Evolutionary conservation across 257 asterid genomes (phyloP), one percentile per base, ranked within the genome.

Genomic region (Cynanchum wilfordii): DNA sequence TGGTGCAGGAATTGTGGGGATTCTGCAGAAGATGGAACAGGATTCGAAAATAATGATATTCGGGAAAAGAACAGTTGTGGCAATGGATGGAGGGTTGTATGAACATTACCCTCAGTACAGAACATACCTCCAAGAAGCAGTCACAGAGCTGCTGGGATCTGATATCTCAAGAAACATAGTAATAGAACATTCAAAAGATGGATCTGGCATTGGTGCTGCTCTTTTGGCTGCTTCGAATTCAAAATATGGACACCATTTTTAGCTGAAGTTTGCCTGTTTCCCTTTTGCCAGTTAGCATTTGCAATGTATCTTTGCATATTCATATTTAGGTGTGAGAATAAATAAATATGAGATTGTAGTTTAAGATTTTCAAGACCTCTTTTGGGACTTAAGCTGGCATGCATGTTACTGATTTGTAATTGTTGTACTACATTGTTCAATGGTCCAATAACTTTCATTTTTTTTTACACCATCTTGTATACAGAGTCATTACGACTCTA

Each of bases 201-300:
- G 96, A 5, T 91, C 96, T 58, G 87, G 96, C 50, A 87, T 89
- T 78, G 96, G 95, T 50, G 97, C 96, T 44, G 95, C 96, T 27
- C 88, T 91, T 30, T 84, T 91, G 84, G 97, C 97, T 82, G 96
- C 95, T 73, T 73, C 97, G 45, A 86, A 89, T 77, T 91, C 96
- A 10, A 86, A 84, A 68, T 86, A 89, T 78, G 76, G 25, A 60
- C 93, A 78, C 63, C 78, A 84, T 78, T 78, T 66, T 47, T 79
- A 55, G 71, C 40, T 30, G 70, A 66, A 29, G 22, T n/a, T n/a
- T n/a, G n/a, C n/a, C n/a, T n/a, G n/a, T n/a, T n/a, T n/a, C n/a
- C n/a, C n/a, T n/a, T n/a, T n/a, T n/a, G n/a, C n/a, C n/a, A n/a
- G n/a, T n/a, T n/a, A n/a, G n/a, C n/a, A n/a, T n/a, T n/a, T n/a